Percentiles rank a stretch among this genome's conserved stretches.
These are phyloP conservation scores for Erodium trifolium DNA, from an alignment of 441 rosid species.

Conservation along the genomic window DNA sequence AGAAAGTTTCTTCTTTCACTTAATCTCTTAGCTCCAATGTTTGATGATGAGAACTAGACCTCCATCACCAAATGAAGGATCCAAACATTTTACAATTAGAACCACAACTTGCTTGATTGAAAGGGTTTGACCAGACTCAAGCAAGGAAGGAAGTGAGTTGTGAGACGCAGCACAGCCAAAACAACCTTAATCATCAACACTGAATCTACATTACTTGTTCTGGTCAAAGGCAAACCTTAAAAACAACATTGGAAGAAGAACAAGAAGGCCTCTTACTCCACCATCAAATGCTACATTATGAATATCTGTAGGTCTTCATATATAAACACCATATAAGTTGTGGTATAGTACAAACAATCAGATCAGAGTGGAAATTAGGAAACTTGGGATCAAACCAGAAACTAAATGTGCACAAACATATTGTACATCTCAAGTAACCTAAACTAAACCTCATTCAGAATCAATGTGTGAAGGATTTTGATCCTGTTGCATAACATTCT, in stretches of 20 bases:
- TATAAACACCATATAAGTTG: conserved; percentile 7
- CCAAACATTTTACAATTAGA: not conserved
- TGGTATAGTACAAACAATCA: conserved; percentile 1
- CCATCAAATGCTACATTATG: too few relatives aligned
- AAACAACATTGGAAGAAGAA: not conserved
- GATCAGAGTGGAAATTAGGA: conserved; percentile 1
- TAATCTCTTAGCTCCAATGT: too few relatives aligned
- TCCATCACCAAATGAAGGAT: too few relatives aligned
- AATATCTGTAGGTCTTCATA: not conserved
- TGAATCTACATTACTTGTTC: not conserved
- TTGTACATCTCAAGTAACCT: conserved; percentile 13
- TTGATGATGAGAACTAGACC: too few relatives aligned
- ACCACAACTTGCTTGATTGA: not conserved
- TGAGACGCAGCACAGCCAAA: not conserved
- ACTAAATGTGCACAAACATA: conserved; percentile 19
- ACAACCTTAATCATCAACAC: not conserved
- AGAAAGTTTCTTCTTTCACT: too few relatives aligned
- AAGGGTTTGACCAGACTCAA: too few relatives aligned
- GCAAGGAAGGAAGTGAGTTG: not conserved
- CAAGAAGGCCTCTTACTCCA: not conserved
- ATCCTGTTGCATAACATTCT: not conserved
- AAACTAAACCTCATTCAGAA: conserved; percentile 3
- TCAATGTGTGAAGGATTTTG: conserved; percentile 14
- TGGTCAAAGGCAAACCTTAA: not conserved
- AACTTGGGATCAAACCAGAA: conserved; percentile 8